Evolutionary conservation across 495 filamentous ascomycete species (phyloP), one percentile per base, ranked within the genome.

Genomic region (Rostrohypoxylon terebratum): DNA sequence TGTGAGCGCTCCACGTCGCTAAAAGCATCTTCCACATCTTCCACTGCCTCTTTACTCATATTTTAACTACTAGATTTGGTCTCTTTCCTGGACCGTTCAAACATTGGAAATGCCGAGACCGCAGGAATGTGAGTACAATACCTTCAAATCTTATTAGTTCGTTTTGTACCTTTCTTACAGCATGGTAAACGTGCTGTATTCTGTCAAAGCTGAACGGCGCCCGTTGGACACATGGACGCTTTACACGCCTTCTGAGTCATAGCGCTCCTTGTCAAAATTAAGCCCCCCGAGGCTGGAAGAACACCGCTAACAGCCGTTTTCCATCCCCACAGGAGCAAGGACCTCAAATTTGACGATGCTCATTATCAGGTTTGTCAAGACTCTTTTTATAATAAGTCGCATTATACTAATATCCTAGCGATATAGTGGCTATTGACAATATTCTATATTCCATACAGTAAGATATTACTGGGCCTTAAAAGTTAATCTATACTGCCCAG

Each of bases 341-440:
- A 82, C 40, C 72, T 86, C 44, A 76, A 79, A 9, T 78, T 86
- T 20, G 75, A 78, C 23, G 79, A 81, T 65, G 63, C 53, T 3
- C 75, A 86, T 3, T 87, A 82, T 66, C 72, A 78, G 67, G 78
- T 77, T 68, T 20, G 23, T 70, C 11, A 3, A 34, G 25, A 21
- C 5, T 16, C 9, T 10, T 5, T 2, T 4, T 18, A 31, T 2
- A 10, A n/a, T 14, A 16, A 25, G 4, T 10, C 3, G 21, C 8
- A 50, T 45, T 42, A 45, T 28, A 53, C 53, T 65, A 47, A 66
- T 31, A 18, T 13, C 14, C 16, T 31, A 20, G 34, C 11, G 4
- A 14, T n/a, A 10, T 54, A 90, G 71, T 96, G 92, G 92, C 82
- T 94, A 16, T 80, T 94, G 50, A 94, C 91, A 0, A 90, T 93